Evolutionary conservation across 305 asterid genomes (phyloP).

Genomic region (Fraxinus platypoda): DNA sequence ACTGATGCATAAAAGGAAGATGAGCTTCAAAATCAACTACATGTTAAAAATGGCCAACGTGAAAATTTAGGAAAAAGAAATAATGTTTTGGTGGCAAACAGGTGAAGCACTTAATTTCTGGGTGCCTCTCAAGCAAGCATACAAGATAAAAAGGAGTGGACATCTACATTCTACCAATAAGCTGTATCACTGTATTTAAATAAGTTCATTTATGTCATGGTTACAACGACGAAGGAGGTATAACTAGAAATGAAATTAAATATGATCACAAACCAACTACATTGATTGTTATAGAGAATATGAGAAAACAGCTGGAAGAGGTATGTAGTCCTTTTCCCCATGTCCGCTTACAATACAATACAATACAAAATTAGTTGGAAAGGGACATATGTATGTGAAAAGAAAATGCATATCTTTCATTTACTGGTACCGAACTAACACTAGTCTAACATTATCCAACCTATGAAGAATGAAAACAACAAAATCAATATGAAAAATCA

Average conservation of each 20-base stretch:
- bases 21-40: conserved; percentile 10
- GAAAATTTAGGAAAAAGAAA: conserved; percentile 9
- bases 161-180: neutral
- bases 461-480: neutral
- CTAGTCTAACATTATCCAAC: neutral
- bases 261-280: too few relatives aligned
- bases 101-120: conserved; percentile 3
- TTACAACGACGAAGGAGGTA: too few relatives aligned
- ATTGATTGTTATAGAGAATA: too few relatives aligned
- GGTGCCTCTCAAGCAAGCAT: neutral
- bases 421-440: neutral
- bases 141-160: neutral
- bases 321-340: too few relatives aligned
- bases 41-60: neutral
- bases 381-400: neutral
- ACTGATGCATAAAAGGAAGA: conserved; percentile 33
- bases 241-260: too few relatives aligned
- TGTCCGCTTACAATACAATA: too few relatives aligned
- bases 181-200: neutral
- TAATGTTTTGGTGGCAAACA: neutral
- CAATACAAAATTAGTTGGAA: neutral
- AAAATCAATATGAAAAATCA: neutral
- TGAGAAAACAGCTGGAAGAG: too few relatives aligned
- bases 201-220: too few relatives aligned
- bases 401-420: neutral